Conservation (phyloP, 768 basidiomycete genomes). For the Punctularia strigosozonata region DNA sequence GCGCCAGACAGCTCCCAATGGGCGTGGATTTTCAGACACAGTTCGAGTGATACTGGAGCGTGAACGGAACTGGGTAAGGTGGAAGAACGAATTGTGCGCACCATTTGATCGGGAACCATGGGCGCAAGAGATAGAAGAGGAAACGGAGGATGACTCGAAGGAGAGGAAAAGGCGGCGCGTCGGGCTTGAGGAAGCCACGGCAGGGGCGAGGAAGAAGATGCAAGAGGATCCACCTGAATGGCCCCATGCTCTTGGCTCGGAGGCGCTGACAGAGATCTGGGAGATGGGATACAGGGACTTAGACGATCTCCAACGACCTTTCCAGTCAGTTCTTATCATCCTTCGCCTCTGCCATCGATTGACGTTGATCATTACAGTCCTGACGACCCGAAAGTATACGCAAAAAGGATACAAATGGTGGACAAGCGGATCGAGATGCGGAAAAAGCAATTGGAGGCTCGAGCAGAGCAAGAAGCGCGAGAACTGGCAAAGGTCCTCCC, state of each 20-base stretch:
- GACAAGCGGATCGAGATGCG: slow-evolving; percentile 49
- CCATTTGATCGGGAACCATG: slow-evolving; percentile 71
- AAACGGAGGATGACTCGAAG: slow-evolving; percentile 19
- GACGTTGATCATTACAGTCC: slow-evolving; percentile 28
- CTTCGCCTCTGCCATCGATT: slow-evolving; percentile 1
- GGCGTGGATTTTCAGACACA: slow-evolving; percentile 66
- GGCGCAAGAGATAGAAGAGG: slow-evolving; percentile 32
- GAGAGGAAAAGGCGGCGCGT: slow-evolving; percentile 24
- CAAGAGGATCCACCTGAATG: slow-evolving; percentile 48
- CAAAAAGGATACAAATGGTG: slow-evolving; percentile 58
- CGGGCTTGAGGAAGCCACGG: slow-evolving; percentile 54
- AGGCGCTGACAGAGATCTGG: slow-evolving; percentile 73
- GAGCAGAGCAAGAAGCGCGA: slow-evolving; percentile 24
- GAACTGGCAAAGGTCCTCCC: slow-evolving; percentile 27
- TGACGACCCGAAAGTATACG: slow-evolving; percentile 64
- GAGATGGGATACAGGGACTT: slow-evolving; percentile 65
- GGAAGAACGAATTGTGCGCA: slow-evolving; percentile 77
- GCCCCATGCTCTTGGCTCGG: slow-evolving; percentile 55
- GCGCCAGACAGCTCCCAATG: slow-evolving; percentile 67
- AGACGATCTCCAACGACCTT: slow-evolving; percentile 48
- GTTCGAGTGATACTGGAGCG: slow-evolving; percentile 61
- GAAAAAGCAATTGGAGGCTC: slow-evolving; percentile 26
- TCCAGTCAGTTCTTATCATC: slow-evolving; percentile 36
- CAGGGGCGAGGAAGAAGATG: slow-evolving; percentile 37
- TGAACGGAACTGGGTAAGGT: slow-evolving; percentile 83